Conservation (phyloP, 805 yeast genomes). For the Wickerhamiella shivajii region DNA sequence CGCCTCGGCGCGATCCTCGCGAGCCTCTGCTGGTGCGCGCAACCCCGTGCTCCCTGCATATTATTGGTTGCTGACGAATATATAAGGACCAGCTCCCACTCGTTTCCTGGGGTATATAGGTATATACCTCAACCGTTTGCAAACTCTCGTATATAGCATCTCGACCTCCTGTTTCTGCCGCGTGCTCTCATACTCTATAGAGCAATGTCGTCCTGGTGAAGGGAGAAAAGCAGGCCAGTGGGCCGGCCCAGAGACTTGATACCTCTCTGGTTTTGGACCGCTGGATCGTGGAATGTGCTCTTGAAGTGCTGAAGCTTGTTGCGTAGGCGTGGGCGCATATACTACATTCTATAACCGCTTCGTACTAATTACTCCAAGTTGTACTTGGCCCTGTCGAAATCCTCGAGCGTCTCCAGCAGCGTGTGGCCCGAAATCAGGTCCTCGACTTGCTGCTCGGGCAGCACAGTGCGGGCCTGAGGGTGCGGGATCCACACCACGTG, state of each 20-base stretch:
- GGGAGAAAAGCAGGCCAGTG: constrained; percentile 23
- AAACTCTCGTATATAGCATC: too few species aligned
- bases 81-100: too few species aligned
- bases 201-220: constrained; percentile 22
- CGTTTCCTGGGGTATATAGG: too few species aligned
- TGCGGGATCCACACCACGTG: constrained; percentile 94
- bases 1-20: too few species aligned
- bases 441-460: constrained; percentile 35
- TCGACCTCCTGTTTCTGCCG: constrained; percentile 28
- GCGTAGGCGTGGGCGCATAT: constrained; percentile 16
- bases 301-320: constrained; percentile 10
- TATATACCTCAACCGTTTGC: too few species aligned
- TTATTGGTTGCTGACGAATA: too few species aligned
- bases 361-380: constrained; percentile 11
- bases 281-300: constrained; percentile 19
- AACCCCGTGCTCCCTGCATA: too few species aligned
- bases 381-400: constrained; percentile 37
- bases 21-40: too few species aligned
- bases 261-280: constrained; percentile 12
- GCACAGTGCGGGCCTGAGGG: constrained; percentile 44
- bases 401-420: constrained; percentile 35
- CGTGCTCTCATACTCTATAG: constrained; percentile 18
- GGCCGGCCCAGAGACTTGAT: constrained; percentile 14
- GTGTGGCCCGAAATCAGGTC: constrained; percentile 30
- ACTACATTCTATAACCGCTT: constrained; percentile 15